A percentile compares a stretch with the other conserved stretches of the same genome.
Conservation (phyloP, 371 early-diverging fungal species). For the Mucor racemosus region DNA sequence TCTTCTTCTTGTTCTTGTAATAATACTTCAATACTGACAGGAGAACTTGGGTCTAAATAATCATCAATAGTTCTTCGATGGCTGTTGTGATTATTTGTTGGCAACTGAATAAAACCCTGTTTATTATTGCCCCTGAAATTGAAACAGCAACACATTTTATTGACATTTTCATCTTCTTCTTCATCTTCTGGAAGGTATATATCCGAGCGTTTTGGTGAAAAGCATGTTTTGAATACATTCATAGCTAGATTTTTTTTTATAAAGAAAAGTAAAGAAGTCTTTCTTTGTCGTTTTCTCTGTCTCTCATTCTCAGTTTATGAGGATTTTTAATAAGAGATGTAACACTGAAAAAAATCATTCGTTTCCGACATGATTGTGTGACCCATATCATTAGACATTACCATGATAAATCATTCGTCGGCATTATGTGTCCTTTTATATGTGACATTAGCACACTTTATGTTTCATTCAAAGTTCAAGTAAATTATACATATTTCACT, state of each 20-base stretch:
- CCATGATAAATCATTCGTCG: neutral
- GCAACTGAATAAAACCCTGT: constrained; percentile 14
- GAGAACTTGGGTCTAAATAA: constrained; percentile 21
- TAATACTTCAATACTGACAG: constrained; percentile 18
- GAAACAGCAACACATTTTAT: constrained; percentile 3
- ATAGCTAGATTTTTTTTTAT: neutral
- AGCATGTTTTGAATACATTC: neutral
- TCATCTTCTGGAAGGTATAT: constrained; percentile 20
- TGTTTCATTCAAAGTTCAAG: too few species aligned
- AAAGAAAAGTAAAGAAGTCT: neutral
- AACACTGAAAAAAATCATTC: neutral
- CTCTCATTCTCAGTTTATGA: neutral
- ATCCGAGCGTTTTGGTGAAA: neutral
- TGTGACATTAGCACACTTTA: too few species aligned
- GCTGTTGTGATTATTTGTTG: constrained; percentile 1
- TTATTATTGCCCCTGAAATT: neutral
- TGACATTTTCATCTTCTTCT: constrained; percentile 4
- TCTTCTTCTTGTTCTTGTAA: constrained; percentile 28
- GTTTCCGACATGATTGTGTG: constrained; percentile 1
- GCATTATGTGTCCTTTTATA: too few species aligned
- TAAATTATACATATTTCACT: too few species aligned
- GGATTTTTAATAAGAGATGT: neutral
- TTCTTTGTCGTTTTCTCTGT: neutral
- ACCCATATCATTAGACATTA: neutral
- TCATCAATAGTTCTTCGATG: constrained; percentile 13